These are phyloP conservation scores for Eruca vesicaria DNA, from an alignment of 441 rosid species.

Conservation along the genomic window DNA sequence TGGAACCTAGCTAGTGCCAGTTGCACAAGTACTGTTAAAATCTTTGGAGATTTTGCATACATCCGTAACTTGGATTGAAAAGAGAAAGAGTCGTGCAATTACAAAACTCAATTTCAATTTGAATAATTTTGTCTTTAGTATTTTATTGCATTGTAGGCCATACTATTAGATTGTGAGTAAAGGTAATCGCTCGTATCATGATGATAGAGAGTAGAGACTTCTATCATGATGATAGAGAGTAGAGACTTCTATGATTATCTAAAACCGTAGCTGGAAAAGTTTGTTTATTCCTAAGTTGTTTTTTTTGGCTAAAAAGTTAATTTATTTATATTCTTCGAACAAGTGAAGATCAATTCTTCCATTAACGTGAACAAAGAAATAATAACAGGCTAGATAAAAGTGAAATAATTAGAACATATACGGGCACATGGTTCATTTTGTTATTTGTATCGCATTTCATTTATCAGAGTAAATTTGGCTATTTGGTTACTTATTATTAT, in stretches of 20 bases:
- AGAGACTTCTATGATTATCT: conserved; percentile 4
- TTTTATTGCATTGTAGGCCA: not conserved
- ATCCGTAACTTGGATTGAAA: conserved; percentile 2
- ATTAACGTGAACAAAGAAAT: not conserved
- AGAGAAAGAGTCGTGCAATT: conserved; percentile 20
- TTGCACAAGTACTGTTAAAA: conserved; percentile 20
- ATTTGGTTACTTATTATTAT: not conserved
- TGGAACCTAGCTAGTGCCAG: conserved; percentile 34
- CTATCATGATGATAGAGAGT: too few relatives aligned
- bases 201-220: conserved; percentile 15
- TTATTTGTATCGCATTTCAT: not conserved
- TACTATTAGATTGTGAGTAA: conserved; percentile 10
- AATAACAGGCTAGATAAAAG: not conserved
- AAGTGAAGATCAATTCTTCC: not conserved
- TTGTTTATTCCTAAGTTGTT: not conserved
- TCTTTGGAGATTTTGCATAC: conserved; percentile 15
- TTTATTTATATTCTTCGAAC: not conserved
- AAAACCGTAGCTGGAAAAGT: not conserved
- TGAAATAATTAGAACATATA: not conserved
- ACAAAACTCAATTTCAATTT: conserved; percentile 21
- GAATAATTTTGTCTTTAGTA: not conserved
- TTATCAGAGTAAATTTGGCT: not conserved
- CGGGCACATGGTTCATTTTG: not conserved
- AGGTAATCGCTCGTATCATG: conserved; percentile 11
- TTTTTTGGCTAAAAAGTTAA: not conserved